Conservation (phyloP, 1,284 basidiomycete species). For the Rhodotorula sp. region DNA sequence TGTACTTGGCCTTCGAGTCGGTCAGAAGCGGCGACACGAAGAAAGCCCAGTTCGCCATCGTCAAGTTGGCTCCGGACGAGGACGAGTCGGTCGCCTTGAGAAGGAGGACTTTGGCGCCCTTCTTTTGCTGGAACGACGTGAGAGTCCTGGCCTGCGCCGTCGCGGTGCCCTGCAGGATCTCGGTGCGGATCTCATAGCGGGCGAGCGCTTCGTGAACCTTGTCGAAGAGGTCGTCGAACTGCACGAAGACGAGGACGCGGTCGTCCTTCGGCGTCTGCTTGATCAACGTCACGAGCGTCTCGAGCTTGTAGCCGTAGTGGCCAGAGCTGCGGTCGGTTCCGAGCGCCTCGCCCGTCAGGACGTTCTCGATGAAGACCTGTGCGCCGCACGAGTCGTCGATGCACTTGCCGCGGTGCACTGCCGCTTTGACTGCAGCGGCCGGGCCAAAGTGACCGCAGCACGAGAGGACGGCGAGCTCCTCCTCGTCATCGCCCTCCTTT, state of each 20-base stretch:
- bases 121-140: slow-evolving; percentile 71
- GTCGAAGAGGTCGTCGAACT: slow-evolving; percentile 86
- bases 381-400: slow-evolving; percentile 22
- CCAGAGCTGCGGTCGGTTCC: slow-evolving; percentile 80
- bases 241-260: slow-evolving; percentile 84
- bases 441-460: slow-evolving; percentile 88
- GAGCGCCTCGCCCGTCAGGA: slow-evolving; percentile 75
- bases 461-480: slow-evolving; percentile 72
- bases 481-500: slow-evolving; percentile 41
- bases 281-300: slow-evolving; percentile 77
- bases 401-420: slow-evolving; percentile 13
- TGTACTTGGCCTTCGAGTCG: slow-evolving; percentile 70
- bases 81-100: slow-evolving; percentile 91
- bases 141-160: slow-evolving; percentile 64
- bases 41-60: slow-evolving; percentile 88
- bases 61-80: slow-evolving; percentile 75
- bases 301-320: slow-evolving; percentile 82
- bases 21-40: slow-evolving; percentile 88
- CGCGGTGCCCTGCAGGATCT: slow-evolving; percentile 78
- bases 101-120: slow-evolving; percentile 65
- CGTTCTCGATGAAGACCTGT: slow-evolving; percentile 60
- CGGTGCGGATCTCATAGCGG: slow-evolving; percentile 68
- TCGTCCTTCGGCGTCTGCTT: slow-evolving; percentile 68
- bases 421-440: slow-evolving; percentile 63
- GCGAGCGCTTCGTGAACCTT: slow-evolving; percentile 81